Evolutionary conservation across 805 yeast genomes (phyloP).

Genomic region (Metschnikowia continentalis): DNA sequence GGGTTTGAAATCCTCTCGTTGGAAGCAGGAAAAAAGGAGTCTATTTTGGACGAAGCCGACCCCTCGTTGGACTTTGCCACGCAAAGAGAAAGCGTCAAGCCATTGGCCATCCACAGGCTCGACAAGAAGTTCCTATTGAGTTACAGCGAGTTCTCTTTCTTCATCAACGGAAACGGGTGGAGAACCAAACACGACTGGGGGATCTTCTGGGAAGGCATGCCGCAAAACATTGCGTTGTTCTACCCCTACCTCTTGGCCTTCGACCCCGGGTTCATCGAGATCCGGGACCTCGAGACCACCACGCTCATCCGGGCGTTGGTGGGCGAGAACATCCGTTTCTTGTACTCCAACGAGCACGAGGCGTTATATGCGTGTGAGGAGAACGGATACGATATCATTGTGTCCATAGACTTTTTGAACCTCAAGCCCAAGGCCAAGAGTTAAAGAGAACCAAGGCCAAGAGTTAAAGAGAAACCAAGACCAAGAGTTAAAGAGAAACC

Average conservation of each 20-base stretch:
- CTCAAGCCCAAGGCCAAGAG: slow-evolving; percentile 31
- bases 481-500: too few relatives aligned
- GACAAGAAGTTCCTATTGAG: slow-evolving; percentile 84
- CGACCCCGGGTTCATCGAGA: slow-evolving; percentile 86
- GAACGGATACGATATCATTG: slow-evolving; percentile 86
- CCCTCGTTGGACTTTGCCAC: slow-evolving; percentile 93
- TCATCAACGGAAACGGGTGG: slow-evolving; percentile 95
- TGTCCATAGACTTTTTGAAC: slow-evolving; percentile 85
- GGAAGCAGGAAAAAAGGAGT: slow-evolving; percentile 79
- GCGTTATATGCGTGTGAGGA: slow-evolving; percentile 91
- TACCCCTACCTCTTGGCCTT: slow-evolving; percentile 91
- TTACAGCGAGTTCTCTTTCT: slow-evolving; percentile 91
- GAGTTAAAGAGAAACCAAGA: too few relatives aligned
- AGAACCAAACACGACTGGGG: slow-evolving; percentile 90
- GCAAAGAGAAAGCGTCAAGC: slow-evolving; percentile 71
- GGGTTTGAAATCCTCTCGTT: slow-evolving; percentile 94
- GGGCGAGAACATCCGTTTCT: slow-evolving; percentile 85
- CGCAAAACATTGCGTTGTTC: slow-evolving; percentile 87
- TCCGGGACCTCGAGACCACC: slow-evolving; percentile 84
- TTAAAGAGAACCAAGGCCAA: too few relatives aligned
- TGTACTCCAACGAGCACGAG: slow-evolving; percentile 90
- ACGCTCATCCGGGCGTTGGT: slow-evolving; percentile 82
- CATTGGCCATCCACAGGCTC: slow-evolving; percentile 86
- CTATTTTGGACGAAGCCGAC: slow-evolving; percentile 95
- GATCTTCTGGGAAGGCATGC: slow-evolving; percentile 94